phyloP scores from a whole-genome alignment of 208 protist genomes.

The Tritrichomonas musculus region DNA sequence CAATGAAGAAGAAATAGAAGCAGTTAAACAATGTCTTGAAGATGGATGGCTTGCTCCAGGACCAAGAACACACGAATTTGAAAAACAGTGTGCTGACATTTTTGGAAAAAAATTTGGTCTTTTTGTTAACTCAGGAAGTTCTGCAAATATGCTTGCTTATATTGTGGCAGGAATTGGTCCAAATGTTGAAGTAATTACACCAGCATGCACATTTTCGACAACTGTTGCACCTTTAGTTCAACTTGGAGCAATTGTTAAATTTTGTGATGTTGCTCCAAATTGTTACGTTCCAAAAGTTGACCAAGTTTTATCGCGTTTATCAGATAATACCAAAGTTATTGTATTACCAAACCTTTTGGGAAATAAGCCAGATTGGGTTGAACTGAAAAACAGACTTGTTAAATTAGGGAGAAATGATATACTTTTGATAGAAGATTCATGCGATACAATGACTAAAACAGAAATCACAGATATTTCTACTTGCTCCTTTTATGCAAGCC shows the following conservation, averaged over 20 bases:
- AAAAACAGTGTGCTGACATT: background rate
- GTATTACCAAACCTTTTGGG: slow-evolving; percentile 45
- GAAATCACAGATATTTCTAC: slow-evolving; percentile 39
- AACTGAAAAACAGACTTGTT: slow-evolving; percentile 31
- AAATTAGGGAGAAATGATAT: slow-evolving; percentile 36
- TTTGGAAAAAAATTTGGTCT: slow-evolving; percentile 48
- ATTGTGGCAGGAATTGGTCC: slow-evolving; percentile 3
- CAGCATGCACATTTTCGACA: slow-evolving; percentile 47
- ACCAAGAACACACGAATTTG: slow-evolving; percentile 43
- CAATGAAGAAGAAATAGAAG: slow-evolving; percentile 44
- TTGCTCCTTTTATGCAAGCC: slow-evolving; percentile 42
- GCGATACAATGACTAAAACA: slow-evolving; percentile 43
- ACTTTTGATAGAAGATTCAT: slow-evolving; percentile 46
- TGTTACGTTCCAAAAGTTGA: slow-evolving; percentile 38
- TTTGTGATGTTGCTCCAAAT: slow-evolving; percentile 38
- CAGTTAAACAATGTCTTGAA: slow-evolving; percentile 39
- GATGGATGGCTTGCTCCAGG: slow-evolving; percentile 41
- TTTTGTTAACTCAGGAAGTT: slow-evolving; percentile 44
- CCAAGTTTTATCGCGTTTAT: slow-evolving; percentile 31
- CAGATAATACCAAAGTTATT: slow-evolving; percentile 42
- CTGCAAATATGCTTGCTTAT: slow-evolving; percentile 43
- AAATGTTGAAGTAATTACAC: slow-evolving; percentile 46
- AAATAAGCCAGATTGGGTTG: slow-evolving; percentile 47
- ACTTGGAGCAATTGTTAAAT: slow-evolving; percentile 35
- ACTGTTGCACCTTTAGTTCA: slow-evolving; percentile 41